Base-by-base conservation (phyloP, 257 asterid genomes). In the Verbascum thapsus region DNA sequence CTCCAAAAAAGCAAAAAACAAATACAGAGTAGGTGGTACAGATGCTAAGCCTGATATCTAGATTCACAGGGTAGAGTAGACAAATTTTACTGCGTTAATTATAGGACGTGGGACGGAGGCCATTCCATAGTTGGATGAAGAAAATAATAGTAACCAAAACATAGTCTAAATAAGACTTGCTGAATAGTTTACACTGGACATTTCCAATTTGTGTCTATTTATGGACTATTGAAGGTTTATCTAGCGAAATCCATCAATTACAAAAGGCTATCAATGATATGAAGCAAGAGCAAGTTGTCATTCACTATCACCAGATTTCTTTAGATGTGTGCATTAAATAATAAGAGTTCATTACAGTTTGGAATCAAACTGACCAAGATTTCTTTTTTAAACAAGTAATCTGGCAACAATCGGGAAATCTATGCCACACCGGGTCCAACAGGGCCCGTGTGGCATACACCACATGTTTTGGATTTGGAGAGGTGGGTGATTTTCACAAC, bases 381-480 rank as follows among this genome's bases (percentile, higher is more conserved):
- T 18, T 22, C n/a, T 58, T 52, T 57, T 20, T 26, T 44, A 58
- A 10, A 58, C 38, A 55, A 17, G 53, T 40, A 34, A 18, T 58
- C 58, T 12, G 39, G 8, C 11, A 40, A 50, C 55, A 38, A 30
- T 15, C 2, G n/a, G n/a, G n/a, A n/a, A n/a, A n/a, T n/a, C n/a
- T n/a, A n/a, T n/a, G n/a, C n/a, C n/a, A n/a, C n/a, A n/a, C n/a
- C n/a, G n/a, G n/a, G n/a, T n/a, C n/a, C n/a, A n/a, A n/a, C n/a
- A n/a, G n/a, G n/a, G n/a, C n/a, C n/a, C n/a, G n/a, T n/a, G n/a
- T n/a, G n/a, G n/a, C n/a, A n/a, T n/a, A n/a, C n/a, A n/a, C n/a
- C n/a, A n/a, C n/a, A n/a, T n/a, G n/a, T n/a, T n/a, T n/a, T n/a
- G n/a, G n/a, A n/a, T n/a, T n/a, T n/a, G n/a, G n/a, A n/a, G n/a